Evolutionary conservation across 805 yeast genomes (phyloP), one percentile per base, ranked within the genome.

Genomic region (Candida manassasensis): DNA sequence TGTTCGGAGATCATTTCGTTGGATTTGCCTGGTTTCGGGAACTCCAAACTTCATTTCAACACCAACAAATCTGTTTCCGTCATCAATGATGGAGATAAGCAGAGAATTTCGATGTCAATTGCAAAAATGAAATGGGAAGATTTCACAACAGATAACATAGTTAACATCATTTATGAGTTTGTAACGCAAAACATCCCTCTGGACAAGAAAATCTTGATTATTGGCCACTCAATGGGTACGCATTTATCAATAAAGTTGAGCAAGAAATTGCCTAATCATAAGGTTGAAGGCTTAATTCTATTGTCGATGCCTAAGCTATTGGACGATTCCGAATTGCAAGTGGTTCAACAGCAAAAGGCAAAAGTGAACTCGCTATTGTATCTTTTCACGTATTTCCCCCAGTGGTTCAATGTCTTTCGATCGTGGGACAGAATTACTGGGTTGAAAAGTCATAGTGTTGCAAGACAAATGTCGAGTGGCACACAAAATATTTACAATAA

Each of bases 1-100:
- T 73, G 79, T 42, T 73, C 77, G 41, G 81, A 77, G 37, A 71
- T 87, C 13, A 50, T 84, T 27, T 75, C 89, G 0, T 46, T 89
- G 11, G 97, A 89, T 53, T 61, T 88, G 34, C 96, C 96, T 1
- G 97, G 97, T 0, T 86, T 86, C 56, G 97, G 97, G 3, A 69
- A 73, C 44, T 59, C 68, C 10, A 53, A 54, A 27, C 4, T 45
- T 1, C 33, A 42, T 11, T 57, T 57, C 28, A 25, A 36, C 9
- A 30, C 32, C 2, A 28, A 31, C 14, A 50, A 53, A 28, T 25
- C 35, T 29, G 47, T 57, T 42, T 32, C 59, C 15, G 16, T 47
- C 14, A 41, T 57, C 35, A 21, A 72, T 45, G 19, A 42, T 35
- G 38, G 42, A 41, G 76, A 45, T 49, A 63, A 52, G 49, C 44